phyloP scores from a whole-genome alignment of 1,284 basidiomycete species.

The Vanrija pseudolonga region DNA sequence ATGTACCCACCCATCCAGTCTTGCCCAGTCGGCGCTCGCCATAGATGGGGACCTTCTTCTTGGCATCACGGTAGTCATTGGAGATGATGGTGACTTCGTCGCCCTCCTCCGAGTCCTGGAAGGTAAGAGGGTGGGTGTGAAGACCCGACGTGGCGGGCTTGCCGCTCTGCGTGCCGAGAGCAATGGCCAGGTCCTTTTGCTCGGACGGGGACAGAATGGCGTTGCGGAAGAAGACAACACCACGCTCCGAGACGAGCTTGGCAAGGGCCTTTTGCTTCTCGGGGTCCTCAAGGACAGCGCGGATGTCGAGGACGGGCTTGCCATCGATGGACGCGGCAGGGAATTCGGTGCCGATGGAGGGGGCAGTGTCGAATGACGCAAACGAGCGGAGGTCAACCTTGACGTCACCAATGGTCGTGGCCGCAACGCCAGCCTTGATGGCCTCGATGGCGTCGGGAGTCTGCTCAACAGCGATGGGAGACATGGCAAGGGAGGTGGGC shows the following conservation, averaged over 20 bases:
- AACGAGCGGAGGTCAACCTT: conserved; percentile 12
- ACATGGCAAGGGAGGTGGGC: too few species aligned
- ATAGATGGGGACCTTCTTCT: conserved; percentile 26
- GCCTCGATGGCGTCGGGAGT: neutral
- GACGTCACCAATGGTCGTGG: conserved; percentile 3
- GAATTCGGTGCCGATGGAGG: conserved; percentile 47
- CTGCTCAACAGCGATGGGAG: too few species aligned
- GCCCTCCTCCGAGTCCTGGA: conserved; percentile 50
- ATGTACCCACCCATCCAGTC: neutral
- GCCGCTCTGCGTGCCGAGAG: conserved; percentile 57
- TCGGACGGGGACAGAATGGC: conserved; percentile 53
- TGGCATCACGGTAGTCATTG: conserved; percentile 44
- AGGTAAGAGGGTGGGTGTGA: conserved; percentile 62
- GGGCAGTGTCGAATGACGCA: conserved; percentile 33
- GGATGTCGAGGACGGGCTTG: conserved; percentile 24
- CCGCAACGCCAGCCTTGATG: neutral
- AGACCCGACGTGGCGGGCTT: conserved; percentile 57
- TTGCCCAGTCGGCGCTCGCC: conserved; percentile 38
- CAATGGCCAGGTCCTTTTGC: conserved; percentile 53
- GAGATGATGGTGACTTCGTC: conserved; percentile 56
- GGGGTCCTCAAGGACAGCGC: conserved; percentile 23
- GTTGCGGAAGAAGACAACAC: conserved; percentile 64
- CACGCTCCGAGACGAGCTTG: conserved; percentile 57
- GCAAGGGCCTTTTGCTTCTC: conserved; percentile 27
- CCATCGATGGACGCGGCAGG: conserved; percentile 11